phyloP scores from a whole-genome alignment of 257 asterid genomes.

The Ocimum tenuiflorum region DNA sequence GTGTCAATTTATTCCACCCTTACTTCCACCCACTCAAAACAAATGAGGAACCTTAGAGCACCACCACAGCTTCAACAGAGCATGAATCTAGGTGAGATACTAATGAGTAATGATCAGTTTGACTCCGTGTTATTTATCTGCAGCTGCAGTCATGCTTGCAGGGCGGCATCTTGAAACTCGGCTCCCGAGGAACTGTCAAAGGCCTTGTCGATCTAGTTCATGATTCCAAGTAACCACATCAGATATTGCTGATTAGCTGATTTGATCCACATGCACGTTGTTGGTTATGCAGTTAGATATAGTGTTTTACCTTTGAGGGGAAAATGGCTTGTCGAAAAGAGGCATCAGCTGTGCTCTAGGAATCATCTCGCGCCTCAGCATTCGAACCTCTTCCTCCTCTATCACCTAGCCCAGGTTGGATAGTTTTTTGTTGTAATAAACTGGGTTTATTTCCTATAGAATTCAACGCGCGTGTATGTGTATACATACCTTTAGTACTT shows the following conservation, averaged over 20 bases:
- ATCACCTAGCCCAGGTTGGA: slow-evolving; percentile 34
- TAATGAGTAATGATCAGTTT: neutral
- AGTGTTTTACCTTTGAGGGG: slow-evolving; percentile 54
- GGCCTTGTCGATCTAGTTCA: slow-evolving; percentile 60
- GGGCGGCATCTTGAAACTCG: slow-evolving; percentile 38
- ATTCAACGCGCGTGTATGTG: neutral
- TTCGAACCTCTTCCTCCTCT: slow-evolving; percentile 67
- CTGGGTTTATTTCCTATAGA: neutral
- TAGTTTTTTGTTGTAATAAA: neutral
- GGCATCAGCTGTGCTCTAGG: slow-evolving; percentile 92
- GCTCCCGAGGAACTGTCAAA: slow-evolving; percentile 66
- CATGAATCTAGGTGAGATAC: neutral
- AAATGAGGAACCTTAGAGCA: neutral
- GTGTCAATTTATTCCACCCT: slow-evolving; percentile 20
- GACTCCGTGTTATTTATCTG: slow-evolving; percentile 15
- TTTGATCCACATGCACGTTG: neutral
- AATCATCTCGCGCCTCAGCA: slow-evolving; percentile 63
- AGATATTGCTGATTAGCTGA: neutral
- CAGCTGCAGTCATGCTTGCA: slow-evolving; percentile 36
- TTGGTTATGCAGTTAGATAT: neutral
- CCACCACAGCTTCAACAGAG: neutral
- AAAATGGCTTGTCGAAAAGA: slow-evolving; percentile 59
- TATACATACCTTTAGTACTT: slow-evolving; percentile 53
- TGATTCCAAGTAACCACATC: neutral
- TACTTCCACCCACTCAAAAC: neutral